These are phyloP conservation scores for Magnaporthiopsis poae DNA, from an alignment of 2,329 filamentous ascomycete genomes.

Conservation along the genomic window DNA sequence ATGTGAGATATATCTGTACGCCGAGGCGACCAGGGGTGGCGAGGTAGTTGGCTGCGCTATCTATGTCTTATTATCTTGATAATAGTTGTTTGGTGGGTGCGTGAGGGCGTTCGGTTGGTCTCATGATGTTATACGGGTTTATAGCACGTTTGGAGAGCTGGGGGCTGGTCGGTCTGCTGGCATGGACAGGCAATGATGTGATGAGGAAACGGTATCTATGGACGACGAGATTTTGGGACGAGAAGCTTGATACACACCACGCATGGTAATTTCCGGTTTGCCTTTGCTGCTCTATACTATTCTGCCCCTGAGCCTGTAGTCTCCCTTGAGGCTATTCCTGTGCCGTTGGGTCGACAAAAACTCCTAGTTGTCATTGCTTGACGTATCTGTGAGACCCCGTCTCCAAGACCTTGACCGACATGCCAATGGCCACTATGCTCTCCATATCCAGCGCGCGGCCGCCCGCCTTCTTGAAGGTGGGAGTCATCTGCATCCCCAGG, in stretches of 20 bases:
- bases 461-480: slow-evolving; percentile 32
- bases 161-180: not conserved
- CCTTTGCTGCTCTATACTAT: not conserved
- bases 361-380: slow-evolving; percentile 7
- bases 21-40: too few relatives aligned
- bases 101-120: not conserved
- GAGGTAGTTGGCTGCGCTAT: not conserved
- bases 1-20: not conserved
- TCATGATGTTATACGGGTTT: not conserved
- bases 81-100: not conserved
- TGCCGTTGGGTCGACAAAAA: not conserved
- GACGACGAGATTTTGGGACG: not conserved
- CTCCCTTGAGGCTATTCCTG: not conserved
- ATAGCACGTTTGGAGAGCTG: not conserved
- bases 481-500: slow-evolving; percentile 57
- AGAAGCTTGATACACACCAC: not conserved
- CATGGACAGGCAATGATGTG: not conserved
- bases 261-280: not conserved
- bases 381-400: slow-evolving; percentile 36
- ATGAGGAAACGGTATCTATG: not conserved
- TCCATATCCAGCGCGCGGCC: slow-evolving; percentile 21
- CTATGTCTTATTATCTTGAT: not conserved
- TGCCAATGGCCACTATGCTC: slow-evolving; percentile 44
- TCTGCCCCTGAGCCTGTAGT: not conserved
- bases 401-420: slow-evolving; percentile 41